Evolutionary conservation across 2,329 filamentous ascomycete genomes (phyloP), one percentile per base, ranked within the genome.

Genomic region (Aphanocladium album): DNA sequence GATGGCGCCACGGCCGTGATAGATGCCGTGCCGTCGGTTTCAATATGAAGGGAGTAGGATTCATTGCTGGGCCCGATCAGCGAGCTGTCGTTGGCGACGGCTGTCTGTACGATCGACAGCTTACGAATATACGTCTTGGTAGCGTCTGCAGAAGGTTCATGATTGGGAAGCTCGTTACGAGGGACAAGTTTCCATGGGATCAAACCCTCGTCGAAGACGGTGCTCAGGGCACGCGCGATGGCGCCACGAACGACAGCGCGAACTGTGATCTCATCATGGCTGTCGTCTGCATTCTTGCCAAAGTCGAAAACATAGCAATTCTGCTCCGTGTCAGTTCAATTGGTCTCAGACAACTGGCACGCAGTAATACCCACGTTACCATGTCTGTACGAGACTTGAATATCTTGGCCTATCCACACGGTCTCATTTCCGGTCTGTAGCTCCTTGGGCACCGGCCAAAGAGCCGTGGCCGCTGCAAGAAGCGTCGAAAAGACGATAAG

Each of bases 121-220:
- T 30, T 63, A 65, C 8, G 76, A 70, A 11, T 74, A 71, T 17
- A 25, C 14, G 9, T 39, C 89, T 72, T 93, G 89, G 64, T 84
- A 88, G 46, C 83, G 12, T 85, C n/a, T 6, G 41, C n/a, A 21
- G 41, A 45, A n/a, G 47, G 47, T 12, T 51, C 47, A 19, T 33
- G 16, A 11, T 19, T 35, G 16, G 47, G 3, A 17, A 45, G 41
- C n/a, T 45, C 41, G 69, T 86, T 80, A 35, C 87, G 83, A 23
- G 82, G 80, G 64, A 89, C 81, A 58, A 93, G 83, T 75, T 87
- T 91, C 90, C 90, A 95, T 0, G 91, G 90, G 16, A 91, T 82
- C 63, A 93, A 86, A 65, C 83, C 85, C 62, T 87, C 77, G 25
- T 82, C 74, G 73, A 92, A 89, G 59, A 93, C 84, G 60, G 80